These are phyloP conservation scores for Plantago coronopus DNA, from an alignment of 305 asterid species.

Conservation along the genomic window DNA sequence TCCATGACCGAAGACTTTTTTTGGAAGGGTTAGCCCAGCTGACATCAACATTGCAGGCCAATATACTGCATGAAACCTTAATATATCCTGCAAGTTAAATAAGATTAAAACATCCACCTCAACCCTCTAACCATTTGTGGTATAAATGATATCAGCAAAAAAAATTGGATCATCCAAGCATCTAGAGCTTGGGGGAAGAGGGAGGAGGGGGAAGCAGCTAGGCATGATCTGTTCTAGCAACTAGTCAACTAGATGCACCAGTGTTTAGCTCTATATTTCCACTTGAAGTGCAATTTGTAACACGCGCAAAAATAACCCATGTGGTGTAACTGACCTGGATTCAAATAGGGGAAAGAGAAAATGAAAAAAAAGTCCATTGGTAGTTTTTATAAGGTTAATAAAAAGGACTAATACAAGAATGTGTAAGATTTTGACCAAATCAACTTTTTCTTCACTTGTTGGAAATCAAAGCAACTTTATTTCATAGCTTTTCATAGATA, in stretches of 20 bases:
- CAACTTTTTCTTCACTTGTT: slow-evolving; percentile 10
- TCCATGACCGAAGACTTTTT: slow-evolving; percentile 95
- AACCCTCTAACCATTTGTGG: slow-evolving; percentile 4
- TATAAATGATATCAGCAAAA: no score
- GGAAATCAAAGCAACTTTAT: not conserved
- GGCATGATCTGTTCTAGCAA: no score
- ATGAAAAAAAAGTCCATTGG: slow-evolving; percentile 5
- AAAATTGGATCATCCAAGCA: not conserved
- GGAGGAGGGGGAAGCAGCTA: no score
- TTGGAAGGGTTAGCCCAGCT: slow-evolving; percentile 82
- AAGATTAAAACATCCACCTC: slow-evolving; percentile 15
- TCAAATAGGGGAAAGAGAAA: not conserved
- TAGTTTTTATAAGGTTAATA: not conserved
- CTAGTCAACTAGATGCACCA: no score
- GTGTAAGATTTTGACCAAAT: not conserved
- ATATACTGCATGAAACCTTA: slow-evolving; percentile 96
- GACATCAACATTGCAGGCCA: slow-evolving; percentile 99
- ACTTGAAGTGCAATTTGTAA: no score
- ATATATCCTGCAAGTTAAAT: slow-evolving; percentile 72
- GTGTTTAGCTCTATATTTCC: no score
- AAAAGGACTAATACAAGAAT: slow-evolving; percentile 14
- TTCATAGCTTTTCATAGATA: not conserved
- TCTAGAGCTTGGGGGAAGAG: not conserved
- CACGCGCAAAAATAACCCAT: no score
- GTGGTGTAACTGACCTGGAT: no score